These are phyloP conservation scores for Cladosporium sp. DNA, from an alignment of 2,329 filamentous ascomycete species.

Conservation along the genomic window DNA sequence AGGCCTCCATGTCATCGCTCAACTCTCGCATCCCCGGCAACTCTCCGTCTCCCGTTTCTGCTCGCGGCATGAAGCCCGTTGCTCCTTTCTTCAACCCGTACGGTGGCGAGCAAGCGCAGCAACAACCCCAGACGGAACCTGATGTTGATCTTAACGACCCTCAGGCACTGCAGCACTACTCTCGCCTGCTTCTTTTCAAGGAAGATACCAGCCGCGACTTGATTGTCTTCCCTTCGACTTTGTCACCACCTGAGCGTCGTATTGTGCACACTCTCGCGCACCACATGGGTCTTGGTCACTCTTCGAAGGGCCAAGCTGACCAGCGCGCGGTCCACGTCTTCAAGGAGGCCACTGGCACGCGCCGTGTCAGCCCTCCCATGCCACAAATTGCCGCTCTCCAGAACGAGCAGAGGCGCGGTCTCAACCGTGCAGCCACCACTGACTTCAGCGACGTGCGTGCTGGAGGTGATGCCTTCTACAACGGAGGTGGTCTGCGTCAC, in stretches of 20 bases:
- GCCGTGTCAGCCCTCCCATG: slow-evolving; percentile 57
- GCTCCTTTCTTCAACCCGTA: slow-evolving; percentile 20
- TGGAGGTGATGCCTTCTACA: slow-evolving; percentile 70
- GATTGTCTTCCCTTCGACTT: slow-evolving; percentile 74
- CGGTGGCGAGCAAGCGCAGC: slow-evolving; percentile 31
- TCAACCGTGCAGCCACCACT: slow-evolving; percentile 94
- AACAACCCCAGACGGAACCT: slow-evolving; percentile 27
- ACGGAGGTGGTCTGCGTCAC: slow-evolving; percentile 69
- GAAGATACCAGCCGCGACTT: slow-evolving; percentile 72
- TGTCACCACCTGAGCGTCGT: slow-evolving; percentile 78
- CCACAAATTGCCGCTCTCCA: slow-evolving; percentile 64
- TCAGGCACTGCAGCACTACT: slow-evolving; percentile 81
- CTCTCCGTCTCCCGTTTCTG: slow-evolving; percentile 65
- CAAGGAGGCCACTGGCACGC: slow-evolving; percentile 57
- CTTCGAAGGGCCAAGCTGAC: slow-evolving; percentile 82
- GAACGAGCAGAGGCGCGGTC: slow-evolving; percentile 68
- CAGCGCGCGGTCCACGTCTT: slow-evolving; percentile 88
- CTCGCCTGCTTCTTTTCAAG: slow-evolving; percentile 84
- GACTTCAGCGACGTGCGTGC: slow-evolving; percentile 79
- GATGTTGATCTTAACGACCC: slow-evolving; percentile 91
- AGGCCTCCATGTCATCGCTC: slow-evolving; percentile 81
- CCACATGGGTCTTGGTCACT: slow-evolving; percentile 87
- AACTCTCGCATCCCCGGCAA: slow-evolving; percentile 55
- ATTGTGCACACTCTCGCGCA: slow-evolving; percentile 93
- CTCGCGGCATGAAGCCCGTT: slow-evolving; percentile 44